A percentile compares a stretch with the other conserved stretches of the same genome.
Conservation (phyloP, 2,329 filamentous ascomycete species). For the Penicillium vulpinum region DNA sequence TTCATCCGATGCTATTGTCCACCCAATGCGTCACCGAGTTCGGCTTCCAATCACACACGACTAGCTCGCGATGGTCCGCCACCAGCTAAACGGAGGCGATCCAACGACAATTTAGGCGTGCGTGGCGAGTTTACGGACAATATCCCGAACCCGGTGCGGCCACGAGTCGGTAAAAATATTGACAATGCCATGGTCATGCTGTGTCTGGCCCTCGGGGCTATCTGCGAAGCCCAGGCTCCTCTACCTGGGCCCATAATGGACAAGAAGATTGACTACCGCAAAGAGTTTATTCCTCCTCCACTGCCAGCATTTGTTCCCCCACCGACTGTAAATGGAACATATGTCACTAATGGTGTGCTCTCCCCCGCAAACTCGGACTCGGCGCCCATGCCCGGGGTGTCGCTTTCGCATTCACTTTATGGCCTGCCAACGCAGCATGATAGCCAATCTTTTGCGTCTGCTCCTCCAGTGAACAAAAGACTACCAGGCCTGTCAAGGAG, state of each 20-base stretch:
- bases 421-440: constrained; percentile 10
- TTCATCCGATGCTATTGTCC: constrained; percentile 54
- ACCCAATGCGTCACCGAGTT: constrained; percentile 14
- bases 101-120: constrained; percentile 30
- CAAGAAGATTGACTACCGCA: constrained; percentile 26
- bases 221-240: constrained; percentile 59
- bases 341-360: constrained; percentile 23
- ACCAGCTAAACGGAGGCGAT: constrained; percentile 42
- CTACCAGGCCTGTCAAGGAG: constrained; percentile 14
- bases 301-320: constrained; percentile 3
- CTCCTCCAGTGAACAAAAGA: constrained; percentile 5
- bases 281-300: constrained; percentile 30
- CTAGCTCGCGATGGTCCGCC: constrained; percentile 28
- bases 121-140: constrained; percentile 24
- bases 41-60: neutral
- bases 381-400: constrained; percentile 20
- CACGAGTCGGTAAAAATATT: constrained; percentile 60
- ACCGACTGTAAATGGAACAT: neutral
- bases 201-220: constrained; percentile 81
- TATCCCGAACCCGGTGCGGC: constrained; percentile 6
- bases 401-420: constrained; percentile 26
- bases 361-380: constrained; percentile 32
- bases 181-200: constrained; percentile 79
- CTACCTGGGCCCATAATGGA: constrained; percentile 58
- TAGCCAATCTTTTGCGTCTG: constrained; percentile 22